Base-by-base conservation (phyloP, 768 basidiomycete species). In the Pleurotus eryngii region DNA sequence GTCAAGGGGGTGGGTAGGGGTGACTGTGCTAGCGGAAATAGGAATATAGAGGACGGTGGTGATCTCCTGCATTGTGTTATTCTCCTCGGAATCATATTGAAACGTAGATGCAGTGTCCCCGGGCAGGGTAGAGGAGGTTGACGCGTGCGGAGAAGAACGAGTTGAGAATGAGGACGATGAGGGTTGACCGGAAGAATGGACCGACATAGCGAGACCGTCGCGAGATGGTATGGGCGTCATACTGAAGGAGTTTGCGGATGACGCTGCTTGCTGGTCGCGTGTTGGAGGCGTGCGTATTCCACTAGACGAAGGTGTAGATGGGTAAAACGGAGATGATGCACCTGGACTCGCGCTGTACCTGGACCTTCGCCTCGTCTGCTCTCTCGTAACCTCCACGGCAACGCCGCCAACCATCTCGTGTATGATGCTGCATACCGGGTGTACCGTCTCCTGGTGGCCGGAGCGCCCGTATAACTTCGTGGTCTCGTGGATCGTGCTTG, bases 401-500 rank as follows among this genome's bases (percentile, higher is more conserved):
- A 75, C 75, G 3, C 89, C 89, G 42, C 80, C 75, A 22, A 77
- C 64, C 45, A 95, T 81, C 50, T 90, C 86, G 67, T 95, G 89
- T 61, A 81, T 86, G 37, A 76, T 72, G 39, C 80, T 82, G 4
- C 81, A 80, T 38, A 92, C 81, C 35, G 81, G 69, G 38, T 86
- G 79, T 3, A 80, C 82, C 40, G 81, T 77, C 56, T 89, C 86
- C 65, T 87, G 86, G 30, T 70, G 65, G 6, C 82, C 80, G 12
- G 77, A 71, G 38, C 85, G 81, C 20, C 71, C 72, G 61, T 77
- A 76, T 1, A 90, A 66, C 68, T 87, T 91, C 1, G 83, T 83
- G 3, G 81, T 81, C 71, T 98, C 94, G 59, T 86, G 83, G 46
- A 98, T 74, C 6, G 83, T 78, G 3, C 88, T 90, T 17, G 76